Conservation (phyloP, 352 stramenopile species). For the Aphanomyces invadans region DNA sequence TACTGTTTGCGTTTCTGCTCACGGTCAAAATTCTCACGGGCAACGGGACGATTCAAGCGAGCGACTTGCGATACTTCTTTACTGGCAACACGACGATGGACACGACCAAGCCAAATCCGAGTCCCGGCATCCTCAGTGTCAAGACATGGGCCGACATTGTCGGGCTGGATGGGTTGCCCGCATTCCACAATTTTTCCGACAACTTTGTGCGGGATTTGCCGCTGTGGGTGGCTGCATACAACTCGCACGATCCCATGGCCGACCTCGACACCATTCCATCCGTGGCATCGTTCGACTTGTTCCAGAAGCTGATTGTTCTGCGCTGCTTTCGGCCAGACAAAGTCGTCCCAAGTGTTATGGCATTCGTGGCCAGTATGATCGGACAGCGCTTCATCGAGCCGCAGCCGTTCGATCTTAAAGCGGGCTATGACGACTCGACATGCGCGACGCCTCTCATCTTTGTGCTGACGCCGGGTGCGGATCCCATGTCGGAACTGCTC, state of each 20-base stretch:
- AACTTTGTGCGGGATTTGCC: conserved; percentile 42
- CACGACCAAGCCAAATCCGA: conserved; percentile 62
- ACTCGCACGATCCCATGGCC: conserved; percentile 74
- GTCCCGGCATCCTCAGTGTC: conserved; percentile 71
- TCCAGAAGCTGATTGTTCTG: conserved; percentile 87
- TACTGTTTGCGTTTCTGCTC: conserved; percentile 93
- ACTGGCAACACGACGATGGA: conserved; percentile 90
- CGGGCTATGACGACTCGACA: conserved; percentile 88
- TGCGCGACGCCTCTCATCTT: conserved; percentile 94
- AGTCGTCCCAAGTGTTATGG: conserved; percentile 85
- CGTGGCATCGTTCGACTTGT: conserved; percentile 56
- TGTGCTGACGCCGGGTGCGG: conserved; percentile 89
- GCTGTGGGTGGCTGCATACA: conserved; percentile 73
- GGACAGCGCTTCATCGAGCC: conserved; percentile 90
- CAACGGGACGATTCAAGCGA: conserved; percentile 58
- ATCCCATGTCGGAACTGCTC: conserved; percentile 92
- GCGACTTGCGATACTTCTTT: conserved; percentile 87
- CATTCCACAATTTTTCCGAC: conserved; percentile 45
- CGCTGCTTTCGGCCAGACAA: conserved; percentile 90
- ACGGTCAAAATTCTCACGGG: conserved; percentile 89
- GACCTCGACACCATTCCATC: conserved; percentile 47
- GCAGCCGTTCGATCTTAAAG: conserved; percentile 89
- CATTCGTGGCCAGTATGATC: conserved; percentile 85
- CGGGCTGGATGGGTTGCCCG: conserved; percentile 52
- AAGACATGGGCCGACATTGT: conserved; percentile 87